These are phyloP conservation scores for Alternaria sp. DNA, from an alignment of 2,329 filamentous ascomycete species.

Conservation along the genomic window DNA sequence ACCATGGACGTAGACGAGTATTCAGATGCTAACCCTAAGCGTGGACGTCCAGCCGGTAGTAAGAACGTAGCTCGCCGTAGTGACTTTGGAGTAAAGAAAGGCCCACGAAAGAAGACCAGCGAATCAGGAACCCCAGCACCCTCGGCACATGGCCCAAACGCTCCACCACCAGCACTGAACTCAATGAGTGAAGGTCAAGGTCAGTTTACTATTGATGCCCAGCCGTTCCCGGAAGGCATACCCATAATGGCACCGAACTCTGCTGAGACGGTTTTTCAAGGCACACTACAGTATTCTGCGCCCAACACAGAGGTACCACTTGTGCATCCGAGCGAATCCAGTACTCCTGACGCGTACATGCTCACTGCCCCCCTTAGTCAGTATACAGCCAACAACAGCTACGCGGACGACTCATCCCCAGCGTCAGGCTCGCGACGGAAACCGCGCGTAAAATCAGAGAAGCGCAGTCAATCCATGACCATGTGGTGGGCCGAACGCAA, in stretches of 20 bases:
- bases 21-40: constrained; percentile 31
- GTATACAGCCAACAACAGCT: constrained; percentile 37
- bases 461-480: constrained; percentile 54
- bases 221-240: constrained; percentile 24
- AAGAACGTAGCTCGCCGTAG: constrained; percentile 55
- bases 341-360: constrained; percentile 45
- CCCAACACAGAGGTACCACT: constrained; percentile 25
- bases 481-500: constrained; percentile 57
- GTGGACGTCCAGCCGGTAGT: constrained; percentile 52
- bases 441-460: constrained; percentile 52
- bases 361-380: constrained; percentile 43
- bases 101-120: constrained; percentile 50
- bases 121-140: constrained; percentile 30
- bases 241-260: constrained; percentile 35
- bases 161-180: constrained; percentile 38
- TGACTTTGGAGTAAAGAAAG: constrained; percentile 59
- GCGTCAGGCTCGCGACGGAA: constrained; percentile 40
- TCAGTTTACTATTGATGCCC: constrained; percentile 46
- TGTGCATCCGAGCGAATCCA: constrained; percentile 29
- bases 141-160: constrained; percentile 30
- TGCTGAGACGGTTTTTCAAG: constrained; percentile 45
- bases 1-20: constrained; percentile 39
- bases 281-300: constrained; percentile 38
- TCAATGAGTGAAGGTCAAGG: constrained; percentile 48
- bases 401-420: constrained; percentile 36